Percentiles rank a stretch among this genome's conserved stretches.
Conservation (phyloP, 2,329 filamentous ascomycete genomes). For the Colletotrichum sp. region DNA sequence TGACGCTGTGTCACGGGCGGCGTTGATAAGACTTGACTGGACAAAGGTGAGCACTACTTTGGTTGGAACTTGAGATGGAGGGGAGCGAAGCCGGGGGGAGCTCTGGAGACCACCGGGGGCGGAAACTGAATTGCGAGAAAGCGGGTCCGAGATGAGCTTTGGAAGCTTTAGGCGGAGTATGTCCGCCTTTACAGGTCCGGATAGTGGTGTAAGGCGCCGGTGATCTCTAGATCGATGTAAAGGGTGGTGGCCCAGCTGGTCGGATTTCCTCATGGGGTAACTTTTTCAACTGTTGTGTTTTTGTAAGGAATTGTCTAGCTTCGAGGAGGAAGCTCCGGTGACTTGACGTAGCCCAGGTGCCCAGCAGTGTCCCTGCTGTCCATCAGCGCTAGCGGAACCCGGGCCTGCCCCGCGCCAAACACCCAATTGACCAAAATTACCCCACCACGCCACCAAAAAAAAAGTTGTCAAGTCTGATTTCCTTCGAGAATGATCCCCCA, state of each 20-base stretch:
- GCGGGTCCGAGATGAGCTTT: not conserved
- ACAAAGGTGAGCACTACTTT: not conserved
- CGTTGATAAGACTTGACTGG: not conserved
- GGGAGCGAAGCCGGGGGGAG: not conserved
- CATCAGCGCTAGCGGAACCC: not conserved
- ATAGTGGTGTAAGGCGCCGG: not conserved
- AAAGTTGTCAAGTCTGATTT: not conserved
- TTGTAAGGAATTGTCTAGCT: not conserved
- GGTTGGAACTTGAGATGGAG: not conserved
- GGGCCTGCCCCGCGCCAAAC: slow-evolving; percentile 10
- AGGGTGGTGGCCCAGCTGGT: not conserved
- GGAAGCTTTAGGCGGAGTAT: not conserved
- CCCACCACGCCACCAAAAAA: slow-evolving; percentile 13
- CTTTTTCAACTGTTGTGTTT: not conserved
- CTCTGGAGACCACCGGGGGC: not conserved
- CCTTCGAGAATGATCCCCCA: not conserved
- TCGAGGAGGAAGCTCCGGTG: not conserved
- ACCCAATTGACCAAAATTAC: not conserved
- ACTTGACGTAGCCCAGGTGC: not conserved
- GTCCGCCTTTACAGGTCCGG: not conserved
- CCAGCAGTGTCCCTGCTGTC: not conserved
- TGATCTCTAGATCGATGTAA: not conserved
- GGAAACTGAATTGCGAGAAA: not conserved
- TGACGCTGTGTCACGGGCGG: not conserved
- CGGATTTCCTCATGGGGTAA: not conserved